Conservation (phyloP, 768 basidiomycete genomes). For the Suillus fuscotomentosus region DNA sequence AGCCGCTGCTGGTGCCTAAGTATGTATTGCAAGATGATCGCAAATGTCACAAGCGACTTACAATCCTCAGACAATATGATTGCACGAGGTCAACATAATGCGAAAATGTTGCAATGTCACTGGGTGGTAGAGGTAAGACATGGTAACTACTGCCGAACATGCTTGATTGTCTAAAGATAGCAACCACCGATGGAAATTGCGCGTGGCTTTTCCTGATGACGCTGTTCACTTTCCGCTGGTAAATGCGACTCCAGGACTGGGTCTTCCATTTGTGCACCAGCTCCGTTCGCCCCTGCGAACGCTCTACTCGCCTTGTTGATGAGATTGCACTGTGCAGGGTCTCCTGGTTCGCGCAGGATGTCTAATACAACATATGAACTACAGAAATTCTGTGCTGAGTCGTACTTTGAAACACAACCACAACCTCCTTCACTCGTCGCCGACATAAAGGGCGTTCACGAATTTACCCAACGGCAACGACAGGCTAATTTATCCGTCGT, state of each 20-base stretch:
- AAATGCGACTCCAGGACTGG: slow-evolving; percentile 38
- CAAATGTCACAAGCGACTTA: neutral
- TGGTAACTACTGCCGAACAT: too few relatives aligned
- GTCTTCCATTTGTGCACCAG: slow-evolving; percentile 67
- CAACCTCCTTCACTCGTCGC: slow-evolving; percentile 19
- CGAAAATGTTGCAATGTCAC: too few relatives aligned
- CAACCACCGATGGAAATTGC: too few relatives aligned
- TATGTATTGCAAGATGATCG: too few relatives aligned
- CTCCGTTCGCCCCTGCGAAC: slow-evolving; percentile 66
- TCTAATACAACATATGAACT: slow-evolving; percentile 12
- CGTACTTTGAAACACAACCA: too few relatives aligned
- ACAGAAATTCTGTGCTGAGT: slow-evolving; percentile 50
- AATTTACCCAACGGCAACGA: slow-evolving; percentile 71
- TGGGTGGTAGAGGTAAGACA: too few relatives aligned
- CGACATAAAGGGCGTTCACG: slow-evolving; percentile 59
- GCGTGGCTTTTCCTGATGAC: slow-evolving; percentile 28
- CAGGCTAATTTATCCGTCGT: slow-evolving; percentile 74
- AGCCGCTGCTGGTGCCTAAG: too few relatives aligned
- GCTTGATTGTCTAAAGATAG: too few relatives aligned
- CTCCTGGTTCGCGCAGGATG: slow-evolving; percentile 13
- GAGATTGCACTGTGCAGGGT: neutral
- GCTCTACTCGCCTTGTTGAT: too few relatives aligned
- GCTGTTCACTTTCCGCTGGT: slow-evolving; percentile 59
- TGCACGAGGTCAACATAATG: too few relatives aligned
- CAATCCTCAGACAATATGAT: too few relatives aligned